Evolutionary conservation across 2,329 filamentous ascomycete genomes (phyloP).

Genomic region (Akanthomyces muscarius): DNA sequence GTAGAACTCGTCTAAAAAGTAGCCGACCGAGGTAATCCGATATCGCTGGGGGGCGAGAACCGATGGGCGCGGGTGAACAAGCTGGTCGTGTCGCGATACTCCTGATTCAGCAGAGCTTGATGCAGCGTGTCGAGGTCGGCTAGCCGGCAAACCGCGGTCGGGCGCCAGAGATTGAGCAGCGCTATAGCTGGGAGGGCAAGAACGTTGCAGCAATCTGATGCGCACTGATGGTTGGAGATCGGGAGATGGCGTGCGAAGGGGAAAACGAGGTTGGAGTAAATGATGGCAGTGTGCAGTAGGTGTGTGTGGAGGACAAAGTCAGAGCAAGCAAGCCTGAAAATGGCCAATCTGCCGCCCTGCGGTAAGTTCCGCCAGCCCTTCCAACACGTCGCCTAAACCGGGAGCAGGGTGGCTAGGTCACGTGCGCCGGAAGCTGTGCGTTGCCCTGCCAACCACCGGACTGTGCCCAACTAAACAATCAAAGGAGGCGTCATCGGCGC

Average conservation of each 20-base stretch:
- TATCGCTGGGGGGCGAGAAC: conserved; percentile 7
- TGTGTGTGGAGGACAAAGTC: conserved; percentile 16
- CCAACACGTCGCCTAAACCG: conserved; percentile 18
- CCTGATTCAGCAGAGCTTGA: conserved; percentile 6
- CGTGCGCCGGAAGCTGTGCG: background rate
- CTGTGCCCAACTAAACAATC: conserved; percentile 15
- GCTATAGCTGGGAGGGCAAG: background rate
- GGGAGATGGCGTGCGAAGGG: background rate
- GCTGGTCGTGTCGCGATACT: conserved; percentile 10
- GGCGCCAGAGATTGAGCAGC: background rate
- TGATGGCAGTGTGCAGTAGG: conserved; percentile 14
- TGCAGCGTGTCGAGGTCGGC: background rate
- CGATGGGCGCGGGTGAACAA: background rate
- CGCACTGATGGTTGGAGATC: background rate
- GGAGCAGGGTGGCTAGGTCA: conserved; percentile 14
- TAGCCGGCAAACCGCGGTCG: background rate
- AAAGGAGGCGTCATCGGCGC: conserved; percentile 15
- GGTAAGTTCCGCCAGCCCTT: conserved; percentile 16
- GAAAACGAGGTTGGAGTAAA: conserved; percentile 9
- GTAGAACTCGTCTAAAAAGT: conserved; percentile 21
- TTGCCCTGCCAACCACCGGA: conserved; percentile 12
- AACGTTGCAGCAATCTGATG: conserved; percentile 4
- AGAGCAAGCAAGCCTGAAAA: conserved; percentile 15
- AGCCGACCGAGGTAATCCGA: conserved; percentile 19
- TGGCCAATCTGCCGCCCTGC: conserved; percentile 2